Conservation (phyloP, 352 stramenopile genomes). For the Globisporangium lucens region DNA sequence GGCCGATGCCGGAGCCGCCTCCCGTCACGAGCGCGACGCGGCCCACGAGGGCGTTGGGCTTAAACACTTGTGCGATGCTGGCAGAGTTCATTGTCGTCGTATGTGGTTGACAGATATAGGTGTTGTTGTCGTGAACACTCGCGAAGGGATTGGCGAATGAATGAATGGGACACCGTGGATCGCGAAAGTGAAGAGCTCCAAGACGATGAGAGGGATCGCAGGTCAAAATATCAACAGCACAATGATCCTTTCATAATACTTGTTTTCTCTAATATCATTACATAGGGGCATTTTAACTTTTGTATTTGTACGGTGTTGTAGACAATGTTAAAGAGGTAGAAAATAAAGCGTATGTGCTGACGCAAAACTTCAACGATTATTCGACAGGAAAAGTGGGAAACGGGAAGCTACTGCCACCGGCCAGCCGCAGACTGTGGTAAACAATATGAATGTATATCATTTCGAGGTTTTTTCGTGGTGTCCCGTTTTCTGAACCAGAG, state of each 20-base stretch:
- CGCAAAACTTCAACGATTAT: constrained; percentile 13
- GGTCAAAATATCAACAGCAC: too few relatives aligned
- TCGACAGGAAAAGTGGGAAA: neutral
- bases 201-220: neutral
- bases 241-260: too few relatives aligned
- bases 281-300: too few relatives aligned
- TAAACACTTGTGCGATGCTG: constrained; percentile 52
- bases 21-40: constrained; percentile 92
- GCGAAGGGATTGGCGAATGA: neutral
- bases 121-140: neutral
- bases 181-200: neutral
- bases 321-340: too few relatives aligned
- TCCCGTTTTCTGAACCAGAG: neutral
- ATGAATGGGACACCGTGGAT: neutral
- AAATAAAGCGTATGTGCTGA: neutral
- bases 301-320: too few relatives aligned
- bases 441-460: neutral
- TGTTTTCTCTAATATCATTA: too few relatives aligned
- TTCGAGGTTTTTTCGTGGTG: neutral
- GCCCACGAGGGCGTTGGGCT: constrained; percentile 42
- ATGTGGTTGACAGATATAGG: neutral
- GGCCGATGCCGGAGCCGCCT: constrained; percentile 93
- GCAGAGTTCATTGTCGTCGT: constrained; percentile 42
- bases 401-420: neutral
- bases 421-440: neutral